phyloP scores from a whole-genome alignment of 495 filamentous ascomycete genomes.

The Cladorrhinum samala region DNA sequence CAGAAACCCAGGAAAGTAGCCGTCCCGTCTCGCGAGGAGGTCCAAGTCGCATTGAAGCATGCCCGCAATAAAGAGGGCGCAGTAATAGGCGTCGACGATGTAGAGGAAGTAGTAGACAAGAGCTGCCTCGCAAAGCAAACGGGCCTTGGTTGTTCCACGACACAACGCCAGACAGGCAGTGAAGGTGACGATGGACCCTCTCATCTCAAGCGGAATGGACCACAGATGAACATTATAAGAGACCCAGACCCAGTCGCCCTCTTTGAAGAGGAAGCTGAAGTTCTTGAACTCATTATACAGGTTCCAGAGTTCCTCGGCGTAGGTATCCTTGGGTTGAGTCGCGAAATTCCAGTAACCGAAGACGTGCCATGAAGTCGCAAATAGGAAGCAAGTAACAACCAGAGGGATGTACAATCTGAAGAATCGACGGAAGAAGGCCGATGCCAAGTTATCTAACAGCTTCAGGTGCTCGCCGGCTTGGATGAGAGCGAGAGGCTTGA shows the following conservation, averaged over 20 bases:
- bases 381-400: slow-evolving; percentile 43
- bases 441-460: slow-evolving; percentile 27
- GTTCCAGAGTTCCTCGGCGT: slow-evolving; percentile 41
- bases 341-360: slow-evolving; percentile 38
- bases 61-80: slow-evolving; percentile 42
- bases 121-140: slow-evolving; percentile 27
- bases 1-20: slow-evolving; percentile 35
- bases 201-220: slow-evolving; percentile 40
- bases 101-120: slow-evolving; percentile 38
- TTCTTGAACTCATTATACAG: slow-evolving; percentile 55
- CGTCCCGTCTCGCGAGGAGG: slow-evolving; percentile 30
- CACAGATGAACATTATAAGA: slow-evolving; percentile 36
- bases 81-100: slow-evolving; percentile 43
- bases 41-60: slow-evolving; percentile 48
- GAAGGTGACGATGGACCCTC: slow-evolving; percentile 41
- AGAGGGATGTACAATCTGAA: slow-evolving; percentile 31
- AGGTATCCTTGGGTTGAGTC: slow-evolving; percentile 31
- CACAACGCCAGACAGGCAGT: slow-evolving; percentile 40
- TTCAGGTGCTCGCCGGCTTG: slow-evolving; percentile 27
- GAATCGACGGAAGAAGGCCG: slow-evolving; percentile 31
- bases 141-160: slow-evolving; percentile 28
- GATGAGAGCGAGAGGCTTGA: slow-evolving; percentile 44
- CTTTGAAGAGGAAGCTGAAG: slow-evolving; percentile 51
- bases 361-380: slow-evolving; percentile 44
- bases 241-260: slow-evolving; percentile 24